Conservation (phyloP, 805 yeast species). For the Nakazawaea ernobii region DNA sequence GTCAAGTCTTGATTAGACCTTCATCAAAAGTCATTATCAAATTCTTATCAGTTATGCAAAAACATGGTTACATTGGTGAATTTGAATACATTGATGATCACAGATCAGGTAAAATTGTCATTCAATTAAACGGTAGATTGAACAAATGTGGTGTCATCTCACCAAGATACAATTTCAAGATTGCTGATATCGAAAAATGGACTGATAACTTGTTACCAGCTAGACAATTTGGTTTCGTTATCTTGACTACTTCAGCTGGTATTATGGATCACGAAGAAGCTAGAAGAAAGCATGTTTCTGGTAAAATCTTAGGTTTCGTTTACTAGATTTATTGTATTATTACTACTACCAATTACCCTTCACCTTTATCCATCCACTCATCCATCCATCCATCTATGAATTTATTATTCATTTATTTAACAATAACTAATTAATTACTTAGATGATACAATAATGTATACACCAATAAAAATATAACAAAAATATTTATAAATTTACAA, state of each 20-base stretch:
- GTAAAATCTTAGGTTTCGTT: conserved; percentile 97
- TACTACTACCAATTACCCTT: too few relatives aligned
- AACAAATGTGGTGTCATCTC: conserved; percentile 99
- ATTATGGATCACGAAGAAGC: conserved; percentile 99
- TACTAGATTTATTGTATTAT: conserved; percentile 52
- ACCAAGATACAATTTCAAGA: conserved; percentile 97
- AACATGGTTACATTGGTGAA: conserved; percentile 97
- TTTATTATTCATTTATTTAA: too few relatives aligned
- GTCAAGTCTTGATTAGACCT: conserved; percentile 97
- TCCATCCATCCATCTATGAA: too few relatives aligned
- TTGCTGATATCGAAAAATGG: conserved; percentile 96
- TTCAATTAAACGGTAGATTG: conserved; percentile 95
- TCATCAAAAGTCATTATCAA: conserved; percentile 97
- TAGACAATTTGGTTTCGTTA: conserved; percentile 97
- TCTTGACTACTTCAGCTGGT: conserved; percentile 98
- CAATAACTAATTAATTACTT: too few relatives aligned
- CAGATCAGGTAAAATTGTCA: conserved; percentile 97
- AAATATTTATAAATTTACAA: neutral
- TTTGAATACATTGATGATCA: conserved; percentile 98
- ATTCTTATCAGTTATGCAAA: conserved; percentile 95
- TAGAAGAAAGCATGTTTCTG: conserved; percentile 99
- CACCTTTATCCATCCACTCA: too few relatives aligned
- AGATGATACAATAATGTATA: too few relatives aligned
- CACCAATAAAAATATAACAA: neutral
- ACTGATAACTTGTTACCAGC: conserved; percentile 97